These are phyloP conservation scores for Calonectria multiphialidica DNA, from an alignment of 2,329 filamentous ascomycete genomes.

Conservation along the genomic window DNA sequence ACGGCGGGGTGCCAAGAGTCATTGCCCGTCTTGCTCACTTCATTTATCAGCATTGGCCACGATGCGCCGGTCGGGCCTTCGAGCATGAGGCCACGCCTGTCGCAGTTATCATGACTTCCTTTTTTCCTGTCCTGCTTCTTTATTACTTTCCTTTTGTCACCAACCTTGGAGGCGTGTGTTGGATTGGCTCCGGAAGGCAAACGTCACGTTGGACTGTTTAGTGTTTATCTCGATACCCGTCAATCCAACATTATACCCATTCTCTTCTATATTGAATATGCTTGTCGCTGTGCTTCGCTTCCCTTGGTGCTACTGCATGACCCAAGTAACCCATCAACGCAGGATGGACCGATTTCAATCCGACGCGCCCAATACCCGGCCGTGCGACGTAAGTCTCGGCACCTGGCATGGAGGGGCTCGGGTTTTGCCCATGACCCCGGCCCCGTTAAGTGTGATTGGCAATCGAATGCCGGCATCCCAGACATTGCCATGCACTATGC, in stretches of 20 bases:
- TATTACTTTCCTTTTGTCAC: slow-evolving; percentile 33
- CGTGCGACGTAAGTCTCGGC: not conserved
- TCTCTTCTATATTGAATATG: not conserved
- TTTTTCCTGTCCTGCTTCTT: slow-evolving; percentile 12
- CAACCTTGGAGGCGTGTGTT: slow-evolving; percentile 37
- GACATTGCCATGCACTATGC: not conserved
- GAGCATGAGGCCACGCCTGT: slow-evolving; percentile 25
- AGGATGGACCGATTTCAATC: not conserved
- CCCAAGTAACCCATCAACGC: not conserved
- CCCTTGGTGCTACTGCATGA: not conserved
- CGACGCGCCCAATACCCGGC: not conserved
- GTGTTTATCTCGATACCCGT: slow-evolving; percentile 46
- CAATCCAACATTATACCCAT: slow-evolving; percentile 40
- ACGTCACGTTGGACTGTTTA: slow-evolving; percentile 42
- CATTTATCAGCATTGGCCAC: slow-evolving; percentile 9
- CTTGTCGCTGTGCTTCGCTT: not conserved
- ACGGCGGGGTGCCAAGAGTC: slow-evolving; percentile 8
- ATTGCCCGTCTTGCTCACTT: not conserved
- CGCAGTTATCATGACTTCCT: slow-evolving; percentile 36
- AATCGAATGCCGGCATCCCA: slow-evolving; percentile 5
- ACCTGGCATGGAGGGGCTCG: slow-evolving; percentile 3
- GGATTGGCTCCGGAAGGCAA: slow-evolving; percentile 41
- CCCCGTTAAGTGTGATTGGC: slow-evolving; percentile 3
- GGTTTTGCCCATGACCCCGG: slow-evolving; percentile 1
- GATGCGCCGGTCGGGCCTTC: not conserved